phyloP scores from a whole-genome alignment of 208 protist genomes.

The Histomonas meleagridis region DNA sequence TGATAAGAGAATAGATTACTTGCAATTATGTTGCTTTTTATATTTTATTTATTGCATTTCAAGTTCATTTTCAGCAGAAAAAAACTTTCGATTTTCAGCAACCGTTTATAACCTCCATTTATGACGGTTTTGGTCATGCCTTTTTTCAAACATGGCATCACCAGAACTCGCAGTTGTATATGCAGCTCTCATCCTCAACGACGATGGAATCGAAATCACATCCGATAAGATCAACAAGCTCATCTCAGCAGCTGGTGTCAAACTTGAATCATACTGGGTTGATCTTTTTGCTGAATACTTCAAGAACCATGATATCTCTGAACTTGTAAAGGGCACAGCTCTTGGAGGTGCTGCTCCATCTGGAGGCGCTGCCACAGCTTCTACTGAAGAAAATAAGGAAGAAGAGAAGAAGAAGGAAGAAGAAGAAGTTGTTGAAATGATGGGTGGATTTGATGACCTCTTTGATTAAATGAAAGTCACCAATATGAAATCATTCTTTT shows the following conservation, averaged over 20 bases:
- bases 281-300: conserved; percentile 27
- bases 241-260: not conserved
- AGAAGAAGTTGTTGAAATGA: not conserved
- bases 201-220: conserved; percentile 23
- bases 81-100: too few species aligned
- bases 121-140: conserved; percentile 12
- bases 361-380: not conserved
- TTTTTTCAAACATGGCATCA: not conserved
- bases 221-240: not conserved
- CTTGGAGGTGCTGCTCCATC: not conserved
- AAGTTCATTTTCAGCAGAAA: too few species aligned
- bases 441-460: too few species aligned
- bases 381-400: not conserved
- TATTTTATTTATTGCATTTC: too few species aligned
- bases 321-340: not conserved
- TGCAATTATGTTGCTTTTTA: too few species aligned
- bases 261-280: conserved; percentile 8
- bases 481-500: too few species aligned
- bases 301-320: conserved; percentile 10
- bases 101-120: too few species aligned
- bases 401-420: conserved; percentile 13
- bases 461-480: too few species aligned
- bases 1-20: too few species aligned
- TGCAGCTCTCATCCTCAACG: conserved; percentile 23
- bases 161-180: conserved; percentile 25